Conservation (phyloP, 2,329 filamentous ascomycete genomes). For the Colletotrichum karsti region DNA sequence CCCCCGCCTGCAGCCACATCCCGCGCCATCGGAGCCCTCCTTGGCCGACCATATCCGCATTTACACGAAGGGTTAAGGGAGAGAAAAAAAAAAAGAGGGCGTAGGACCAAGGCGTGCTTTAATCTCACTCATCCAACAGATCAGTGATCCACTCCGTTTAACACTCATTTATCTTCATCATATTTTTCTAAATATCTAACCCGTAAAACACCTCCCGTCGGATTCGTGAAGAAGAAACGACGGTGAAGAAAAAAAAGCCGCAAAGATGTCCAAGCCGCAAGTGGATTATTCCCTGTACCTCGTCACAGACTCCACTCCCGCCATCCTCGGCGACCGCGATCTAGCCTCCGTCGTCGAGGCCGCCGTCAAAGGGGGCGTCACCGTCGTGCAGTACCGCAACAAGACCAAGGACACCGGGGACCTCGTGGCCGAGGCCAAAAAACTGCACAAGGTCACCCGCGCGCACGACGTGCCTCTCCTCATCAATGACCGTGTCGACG, state of each 20-base stretch:
- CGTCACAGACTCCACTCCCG: slow-evolving; percentile 91
- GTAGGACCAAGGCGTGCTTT: not conserved
- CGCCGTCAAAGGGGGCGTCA: slow-evolving; percentile 82
- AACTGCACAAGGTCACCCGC: slow-evolving; percentile 76
- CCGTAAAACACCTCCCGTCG: too few relatives aligned
- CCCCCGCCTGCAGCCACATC: not conserved
- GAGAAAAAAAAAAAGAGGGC: not conserved
- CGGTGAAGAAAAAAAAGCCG: not conserved
- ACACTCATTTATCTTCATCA: not conserved
- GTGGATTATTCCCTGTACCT: slow-evolving; percentile 87
- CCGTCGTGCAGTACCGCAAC: slow-evolving; percentile 89
- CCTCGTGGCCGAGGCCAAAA: slow-evolving; percentile 75
- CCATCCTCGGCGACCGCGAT: slow-evolving; percentile 77
- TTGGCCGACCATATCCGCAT: slow-evolving; percentile 24
- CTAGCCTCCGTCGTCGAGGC: slow-evolving; percentile 78
- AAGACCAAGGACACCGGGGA: slow-evolving; percentile 80
- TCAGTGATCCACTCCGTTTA: not conserved
- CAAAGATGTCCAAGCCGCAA: slow-evolving; percentile 43
- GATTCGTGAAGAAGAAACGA: not conserved
- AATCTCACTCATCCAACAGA: not conserved
- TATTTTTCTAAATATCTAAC: not conserved
- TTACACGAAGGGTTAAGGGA: not conserved
- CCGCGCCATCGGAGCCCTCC: slow-evolving; percentile 7
- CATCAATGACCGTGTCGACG: slow-evolving; percentile 93
- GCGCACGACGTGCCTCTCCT: slow-evolving; percentile 78